Conservation (phyloP, 2,329 filamentous ascomycete genomes). For the Cryphonectria parasitica region DNA sequence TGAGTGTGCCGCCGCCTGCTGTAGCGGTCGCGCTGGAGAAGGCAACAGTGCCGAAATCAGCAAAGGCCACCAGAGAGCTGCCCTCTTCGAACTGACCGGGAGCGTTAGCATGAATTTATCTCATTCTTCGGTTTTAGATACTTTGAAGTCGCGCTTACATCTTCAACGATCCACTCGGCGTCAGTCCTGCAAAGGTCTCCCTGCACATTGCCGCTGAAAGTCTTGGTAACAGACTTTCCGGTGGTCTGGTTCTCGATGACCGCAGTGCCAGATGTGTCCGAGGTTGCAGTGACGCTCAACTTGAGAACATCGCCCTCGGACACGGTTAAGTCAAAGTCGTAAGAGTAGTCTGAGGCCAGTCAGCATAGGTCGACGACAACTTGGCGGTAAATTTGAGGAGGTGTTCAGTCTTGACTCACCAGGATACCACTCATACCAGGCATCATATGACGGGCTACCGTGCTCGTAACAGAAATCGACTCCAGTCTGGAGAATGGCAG, state of each 20-base stretch:
- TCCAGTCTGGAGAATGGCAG: slow-evolving; percentile 59
- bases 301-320: slow-evolving; percentile 21
- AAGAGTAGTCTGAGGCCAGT: slow-evolving; percentile 44
- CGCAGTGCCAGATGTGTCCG: slow-evolving; percentile 46
- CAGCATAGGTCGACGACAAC: neutral
- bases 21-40: slow-evolving; percentile 44
- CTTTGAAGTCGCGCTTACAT: no score
- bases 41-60: slow-evolving; percentile 48
- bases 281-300: slow-evolving; percentile 39
- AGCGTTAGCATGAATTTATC: neutral
- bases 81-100: slow-evolving; percentile 40
- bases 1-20: slow-evolving; percentile 36
- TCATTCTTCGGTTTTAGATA: no score
- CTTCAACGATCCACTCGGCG: slow-evolving; percentile 66
- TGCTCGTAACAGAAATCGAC: slow-evolving; percentile 55
- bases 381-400: no score
- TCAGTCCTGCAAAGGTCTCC: slow-evolving; percentile 42
- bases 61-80: slow-evolving; percentile 45
- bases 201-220: slow-evolving; percentile 42
- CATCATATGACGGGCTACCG: slow-evolving; percentile 44
- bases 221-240: slow-evolving; percentile 53
- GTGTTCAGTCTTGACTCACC: neutral
- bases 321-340: slow-evolving; percentile 19
- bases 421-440: slow-evolving; percentile 66
- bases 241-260: slow-evolving; percentile 52